Evolutionary conservation across 768 basidiomycete genomes (phyloP).

Genomic region (Gloeophyllum trabeum): DNA sequence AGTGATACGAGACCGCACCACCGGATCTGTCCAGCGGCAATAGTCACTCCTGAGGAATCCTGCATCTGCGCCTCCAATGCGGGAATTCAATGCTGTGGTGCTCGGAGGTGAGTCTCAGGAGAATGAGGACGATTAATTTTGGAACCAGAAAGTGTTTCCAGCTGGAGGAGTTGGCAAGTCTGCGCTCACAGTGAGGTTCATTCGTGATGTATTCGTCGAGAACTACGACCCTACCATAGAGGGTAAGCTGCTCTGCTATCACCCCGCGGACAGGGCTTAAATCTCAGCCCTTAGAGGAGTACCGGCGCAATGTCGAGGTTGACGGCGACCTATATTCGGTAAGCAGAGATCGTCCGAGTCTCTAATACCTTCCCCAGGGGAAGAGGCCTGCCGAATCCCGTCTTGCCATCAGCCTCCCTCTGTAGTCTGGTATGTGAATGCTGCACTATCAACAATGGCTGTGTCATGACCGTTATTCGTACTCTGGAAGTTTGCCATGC

Average conservation of each 20-base stretch:
- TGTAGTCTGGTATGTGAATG: no score
- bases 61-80: no score
- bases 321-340: constrained; percentile 57
- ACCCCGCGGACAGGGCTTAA: neutral
- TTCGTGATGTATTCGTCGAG: constrained; percentile 62
- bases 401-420: no score
- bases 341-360: no score
- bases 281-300: constrained; percentile 45
- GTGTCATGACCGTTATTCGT: no score
- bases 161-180: constrained; percentile 89
- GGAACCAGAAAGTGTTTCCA: constrained; percentile 14
- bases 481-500: no score
- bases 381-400: no score
- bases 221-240: constrained; percentile 81
- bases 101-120: constrained; percentile 60
- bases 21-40: no score
- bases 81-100: constrained; percentile 67
- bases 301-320: constrained; percentile 51
- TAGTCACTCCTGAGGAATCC: no score
- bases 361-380: no score
- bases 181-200: constrained; percentile 72
- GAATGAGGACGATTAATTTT: constrained; percentile 1
- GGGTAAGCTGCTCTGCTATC: constrained; percentile 30
- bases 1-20: no score
- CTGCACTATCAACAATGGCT: no score